These are phyloP conservation scores for Didymella pinodella DNA, from an alignment of 2,329 filamentous ascomycete genomes.

Conservation along the genomic window DNA sequence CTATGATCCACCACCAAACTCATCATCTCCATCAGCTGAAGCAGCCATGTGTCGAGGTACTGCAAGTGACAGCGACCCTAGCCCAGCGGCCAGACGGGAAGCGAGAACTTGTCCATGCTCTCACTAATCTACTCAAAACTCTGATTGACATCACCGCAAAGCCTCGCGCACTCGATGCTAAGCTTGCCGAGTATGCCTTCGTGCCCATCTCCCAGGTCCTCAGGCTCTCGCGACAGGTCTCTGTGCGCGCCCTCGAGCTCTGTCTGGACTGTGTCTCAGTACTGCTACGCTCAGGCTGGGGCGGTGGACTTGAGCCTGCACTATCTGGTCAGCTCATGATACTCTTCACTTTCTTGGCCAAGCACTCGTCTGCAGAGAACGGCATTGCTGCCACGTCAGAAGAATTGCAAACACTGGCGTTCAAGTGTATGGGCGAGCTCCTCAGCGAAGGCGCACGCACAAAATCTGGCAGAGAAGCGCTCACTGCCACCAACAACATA, in stretches of 20 bases:
- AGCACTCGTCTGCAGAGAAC: slow-evolving; percentile 67
- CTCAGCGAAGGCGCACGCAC: slow-evolving; percentile 65
- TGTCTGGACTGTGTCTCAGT: slow-evolving; percentile 77
- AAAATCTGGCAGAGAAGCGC: slow-evolving; percentile 59
- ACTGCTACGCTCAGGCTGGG: slow-evolving; percentile 82
- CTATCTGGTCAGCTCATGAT: slow-evolving; percentile 86
- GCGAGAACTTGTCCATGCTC: slow-evolving; percentile 57
- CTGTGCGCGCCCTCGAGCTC: slow-evolving; percentile 76
- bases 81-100: slow-evolving; percentile 55
- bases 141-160: slow-evolving; percentile 47
- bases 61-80: slow-evolving; percentile 62
- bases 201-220: slow-evolving; percentile 91
- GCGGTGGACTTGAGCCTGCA: slow-evolving; percentile 70
- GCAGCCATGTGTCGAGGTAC: slow-evolving; percentile 65
- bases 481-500: slow-evolving; percentile 66
- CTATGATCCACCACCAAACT: slow-evolving; percentile 7
- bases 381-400: slow-evolving; percentile 65
- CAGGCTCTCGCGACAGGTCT: slow-evolving; percentile 74
- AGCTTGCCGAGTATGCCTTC: slow-evolving; percentile 92
- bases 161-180: slow-evolving; percentile 69
- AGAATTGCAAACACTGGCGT: slow-evolving; percentile 76
- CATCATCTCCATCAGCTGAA: slow-evolving; percentile 58
- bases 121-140: slow-evolving; percentile 56
- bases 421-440: slow-evolving; percentile 72
- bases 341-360: slow-evolving; percentile 81